These are phyloP conservation scores for Verticillium nubilum DNA, from an alignment of 2,329 filamentous ascomycete genomes.

Conservation along the genomic window DNA sequence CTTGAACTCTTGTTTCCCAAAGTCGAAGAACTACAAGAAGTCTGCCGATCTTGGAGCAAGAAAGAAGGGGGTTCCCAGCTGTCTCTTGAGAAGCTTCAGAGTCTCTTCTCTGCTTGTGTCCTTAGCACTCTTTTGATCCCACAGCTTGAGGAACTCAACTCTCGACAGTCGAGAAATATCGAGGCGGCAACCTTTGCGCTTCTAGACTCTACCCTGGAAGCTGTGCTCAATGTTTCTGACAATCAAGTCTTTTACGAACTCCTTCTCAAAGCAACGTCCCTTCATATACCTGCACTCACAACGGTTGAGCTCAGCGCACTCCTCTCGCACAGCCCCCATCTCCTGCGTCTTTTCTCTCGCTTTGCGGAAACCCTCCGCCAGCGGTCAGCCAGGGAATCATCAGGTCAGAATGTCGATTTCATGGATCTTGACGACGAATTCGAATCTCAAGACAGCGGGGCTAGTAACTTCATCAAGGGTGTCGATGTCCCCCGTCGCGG, in stretches of 20 bases:
- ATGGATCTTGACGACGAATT: constrained; percentile 67
- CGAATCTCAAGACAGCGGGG: constrained; percentile 51
- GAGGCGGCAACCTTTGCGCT: constrained; percentile 36
- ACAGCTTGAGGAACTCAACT: constrained; percentile 40
- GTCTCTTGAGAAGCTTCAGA: constrained; percentile 47
- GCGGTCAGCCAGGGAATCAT: constrained; percentile 23
- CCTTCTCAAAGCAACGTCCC: constrained; percentile 37
- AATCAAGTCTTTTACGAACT: constrained; percentile 38
- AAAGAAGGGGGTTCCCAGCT: constrained; percentile 42
- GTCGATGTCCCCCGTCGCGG: constrained; percentile 41
- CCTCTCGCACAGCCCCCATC: constrained; percentile 28
- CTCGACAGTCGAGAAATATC: constrained; percentile 42
- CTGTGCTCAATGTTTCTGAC: constrained; percentile 37
- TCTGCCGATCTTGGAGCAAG: constrained; percentile 43
- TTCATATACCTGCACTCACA: constrained; percentile 39
- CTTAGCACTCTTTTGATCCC: constrained; percentile 40
- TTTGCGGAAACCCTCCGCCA: constrained; percentile 29
- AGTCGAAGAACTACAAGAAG: constrained; percentile 39
- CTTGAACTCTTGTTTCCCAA: constrained; percentile 51
- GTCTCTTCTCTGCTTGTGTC: constrained; percentile 43
- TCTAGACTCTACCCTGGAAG: constrained; percentile 32
- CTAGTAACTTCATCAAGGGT: constrained; percentile 27
- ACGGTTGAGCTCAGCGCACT: constrained; percentile 31
- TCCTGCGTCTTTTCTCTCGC: constrained; percentile 37
- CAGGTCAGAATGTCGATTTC: constrained; percentile 36